Evolutionary conservation across 164 flowering plant species (phyloP), one percentile per base, ranked within the genome.

Genomic region (Vitis cinerea): DNA sequence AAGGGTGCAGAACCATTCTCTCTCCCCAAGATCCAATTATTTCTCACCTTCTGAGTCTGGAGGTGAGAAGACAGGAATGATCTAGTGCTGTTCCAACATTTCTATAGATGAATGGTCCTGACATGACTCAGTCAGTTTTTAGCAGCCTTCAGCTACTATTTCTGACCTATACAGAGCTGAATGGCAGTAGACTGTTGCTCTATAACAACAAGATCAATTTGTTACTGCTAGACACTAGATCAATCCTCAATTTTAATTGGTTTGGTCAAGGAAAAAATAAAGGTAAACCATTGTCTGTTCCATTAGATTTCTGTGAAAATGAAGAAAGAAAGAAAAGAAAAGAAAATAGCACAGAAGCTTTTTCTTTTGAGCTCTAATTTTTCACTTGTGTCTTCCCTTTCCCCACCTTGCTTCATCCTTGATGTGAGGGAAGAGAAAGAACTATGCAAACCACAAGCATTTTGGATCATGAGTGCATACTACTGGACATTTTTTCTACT

Each of bases 211-310:
- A 54, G 50, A 61, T 29, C 19, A 9, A 58, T 55, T 55, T 65
- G 64, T 55, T 67, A 37, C 53, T 11, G 17, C 63, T 37, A 70
- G 55, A 58, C 37, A 30, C 57, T 73, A 60, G 71, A 72, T 75
- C 78, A 72, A 63, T 59, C 78, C 70, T 70, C 37, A 53, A 23
- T 59, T 79, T 66, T 70, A 44, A 47, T 55, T 60, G 74, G 70
- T 66, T 73, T 74, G 71, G 52, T 68, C 73, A 54, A 31, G 59
- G 8, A 56, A 23, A 57, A 17, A 30, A 59, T 52, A 54, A 72
- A 15, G 52, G 14, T 60, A 61, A 13, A 61, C 10, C 50, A 59
- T 37, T 37, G 0, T 37, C 17, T 55, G 14, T 57, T 54, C 19
- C 44, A 53, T 31, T 1, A 29, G 23, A 27, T 50, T 65, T 55